Evolutionary conservation across 1,284 basidiomycete genomes (phyloP).

Genomic region (Ceraceosorus bombacis): DNA sequence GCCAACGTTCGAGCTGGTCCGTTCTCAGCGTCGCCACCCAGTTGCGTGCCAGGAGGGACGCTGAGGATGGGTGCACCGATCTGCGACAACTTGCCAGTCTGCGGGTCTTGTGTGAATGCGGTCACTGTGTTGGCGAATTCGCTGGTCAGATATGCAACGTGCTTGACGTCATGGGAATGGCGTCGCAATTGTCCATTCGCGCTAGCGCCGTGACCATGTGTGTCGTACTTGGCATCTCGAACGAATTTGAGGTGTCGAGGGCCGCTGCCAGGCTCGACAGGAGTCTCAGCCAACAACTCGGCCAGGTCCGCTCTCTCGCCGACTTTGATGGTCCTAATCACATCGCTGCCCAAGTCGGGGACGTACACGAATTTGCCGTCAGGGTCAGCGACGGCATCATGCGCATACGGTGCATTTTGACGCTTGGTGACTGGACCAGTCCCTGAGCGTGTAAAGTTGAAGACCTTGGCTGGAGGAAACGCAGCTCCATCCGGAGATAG

Average conservation of each 20-base stretch:
- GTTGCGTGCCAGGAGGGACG: constrained; percentile 21
- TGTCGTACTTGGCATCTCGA: background rate
- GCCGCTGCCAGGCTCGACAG: constrained; percentile 5
- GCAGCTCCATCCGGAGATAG: constrained; percentile 7
- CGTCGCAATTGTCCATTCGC: background rate
- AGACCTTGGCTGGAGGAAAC: constrained; percentile 5
- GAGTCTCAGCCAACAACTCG: background rate
- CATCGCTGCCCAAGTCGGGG: constrained; percentile 32
- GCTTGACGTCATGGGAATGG: background rate
- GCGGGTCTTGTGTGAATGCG: constrained; percentile 16
- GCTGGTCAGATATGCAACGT: constrained; percentile 26
- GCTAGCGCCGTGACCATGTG: no score
- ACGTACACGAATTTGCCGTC: constrained; percentile 28
- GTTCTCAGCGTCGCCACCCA: constrained; percentile 16
- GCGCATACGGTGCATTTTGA: constrained; percentile 36
- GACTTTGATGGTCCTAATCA: constrained; percentile 21
- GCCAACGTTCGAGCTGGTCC: constrained; percentile 24
- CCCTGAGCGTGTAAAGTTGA: constrained; percentile 19
- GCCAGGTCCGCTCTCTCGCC: background rate
- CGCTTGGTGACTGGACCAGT: constrained; percentile 28
- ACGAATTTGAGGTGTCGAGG: constrained; percentile 9
- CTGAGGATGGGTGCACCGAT: constrained; percentile 18
- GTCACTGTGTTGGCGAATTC: constrained; percentile 29
- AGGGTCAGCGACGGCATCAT: constrained; percentile 26
- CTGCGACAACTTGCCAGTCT: constrained; percentile 14